Percentiles rank a stretch among this genome's conserved stretches.
Evolutionary conservation across 345 rosid genomes (phyloP).

Genomic region (Populus euphratica): DNA sequence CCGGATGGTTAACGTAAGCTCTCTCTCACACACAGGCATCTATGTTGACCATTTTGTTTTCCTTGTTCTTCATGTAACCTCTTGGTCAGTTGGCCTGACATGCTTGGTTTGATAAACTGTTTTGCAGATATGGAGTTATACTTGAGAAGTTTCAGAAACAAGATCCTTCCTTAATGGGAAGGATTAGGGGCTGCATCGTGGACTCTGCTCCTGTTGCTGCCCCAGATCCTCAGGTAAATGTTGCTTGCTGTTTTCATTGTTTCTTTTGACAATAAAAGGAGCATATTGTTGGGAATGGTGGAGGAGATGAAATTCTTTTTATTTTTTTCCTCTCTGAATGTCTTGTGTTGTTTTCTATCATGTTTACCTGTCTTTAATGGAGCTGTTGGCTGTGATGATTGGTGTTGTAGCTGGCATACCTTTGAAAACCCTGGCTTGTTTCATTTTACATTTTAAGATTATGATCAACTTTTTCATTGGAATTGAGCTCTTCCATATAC

Average conservation of each 20-base stretch:
- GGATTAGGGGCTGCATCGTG: slow-evolving; percentile 82
- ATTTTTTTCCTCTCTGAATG: background rate
- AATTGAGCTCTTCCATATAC: too few species aligned
- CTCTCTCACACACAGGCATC: background rate
- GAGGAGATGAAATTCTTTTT: background rate
- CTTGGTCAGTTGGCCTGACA: slow-evolving; percentile 18
- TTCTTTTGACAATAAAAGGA: background rate
- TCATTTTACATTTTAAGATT: background rate
- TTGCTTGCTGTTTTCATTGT: slow-evolving; percentile 8
- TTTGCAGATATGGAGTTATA: slow-evolving; percentile 83
- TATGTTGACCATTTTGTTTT: background rate
- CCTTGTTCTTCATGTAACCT: background rate
- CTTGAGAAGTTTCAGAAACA: slow-evolving; percentile 80
- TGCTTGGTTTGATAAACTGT: slow-evolving; percentile 5
- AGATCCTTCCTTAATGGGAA: slow-evolving; percentile 60
- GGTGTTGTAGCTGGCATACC: background rate
- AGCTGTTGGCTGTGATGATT: background rate
- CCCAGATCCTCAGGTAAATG: slow-evolving; percentile 84
- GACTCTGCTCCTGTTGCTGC: slow-evolving; percentile 99
- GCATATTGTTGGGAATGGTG: background rate
- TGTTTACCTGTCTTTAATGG: background rate
- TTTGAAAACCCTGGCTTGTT: background rate
- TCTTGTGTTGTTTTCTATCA: background rate
- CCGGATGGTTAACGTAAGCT: slow-evolving; percentile 94
- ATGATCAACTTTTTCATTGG: background rate